A percentile compares a stretch with the other conserved stretches of the same genome.
Conservation (phyloP, 2,329 filamentous ascomycete species). For the Tolypocladium amazonense region DNA sequence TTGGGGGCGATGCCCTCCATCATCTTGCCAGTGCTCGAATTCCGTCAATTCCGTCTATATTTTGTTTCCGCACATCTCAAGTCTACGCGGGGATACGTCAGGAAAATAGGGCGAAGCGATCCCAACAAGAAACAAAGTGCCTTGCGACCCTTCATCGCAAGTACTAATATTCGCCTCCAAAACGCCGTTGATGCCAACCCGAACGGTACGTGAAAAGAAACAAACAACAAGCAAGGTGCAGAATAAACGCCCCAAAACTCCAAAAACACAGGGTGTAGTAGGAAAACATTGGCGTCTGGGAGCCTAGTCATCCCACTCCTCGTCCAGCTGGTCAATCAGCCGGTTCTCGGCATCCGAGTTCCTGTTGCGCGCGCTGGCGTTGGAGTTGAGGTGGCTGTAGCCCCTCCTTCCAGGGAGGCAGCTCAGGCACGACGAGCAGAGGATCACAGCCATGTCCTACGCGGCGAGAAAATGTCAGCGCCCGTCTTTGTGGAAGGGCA, state of each 20-base stretch:
- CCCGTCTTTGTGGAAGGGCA: conserved; percentile 16
- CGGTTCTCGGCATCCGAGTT: conserved; percentile 77
- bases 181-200: background rate
- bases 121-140: background rate
- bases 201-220: background rate
- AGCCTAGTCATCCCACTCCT: conserved; percentile 80
- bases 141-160: background rate
- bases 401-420: conserved; percentile 54
- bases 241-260: background rate
- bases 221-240: background rate
- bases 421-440: conserved; percentile 58
- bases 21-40: background rate
- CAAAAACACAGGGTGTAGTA: background rate
- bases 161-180: background rate
- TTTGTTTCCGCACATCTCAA: background rate
- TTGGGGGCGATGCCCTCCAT: background rate
- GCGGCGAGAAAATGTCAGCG: conserved; percentile 2
- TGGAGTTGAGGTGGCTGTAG: conserved; percentile 53
- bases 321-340: conserved; percentile 89
- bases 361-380: conserved; percentile 35
- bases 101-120: background rate
- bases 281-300: background rate
- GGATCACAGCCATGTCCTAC: conserved; percentile 56
- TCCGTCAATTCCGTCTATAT: background rate
- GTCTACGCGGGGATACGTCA: background rate